These are phyloP conservation scores for Auxenochlorella protothecoides DNA, from an alignment of 139 green algal species.

Conservation along the genomic window DNA sequence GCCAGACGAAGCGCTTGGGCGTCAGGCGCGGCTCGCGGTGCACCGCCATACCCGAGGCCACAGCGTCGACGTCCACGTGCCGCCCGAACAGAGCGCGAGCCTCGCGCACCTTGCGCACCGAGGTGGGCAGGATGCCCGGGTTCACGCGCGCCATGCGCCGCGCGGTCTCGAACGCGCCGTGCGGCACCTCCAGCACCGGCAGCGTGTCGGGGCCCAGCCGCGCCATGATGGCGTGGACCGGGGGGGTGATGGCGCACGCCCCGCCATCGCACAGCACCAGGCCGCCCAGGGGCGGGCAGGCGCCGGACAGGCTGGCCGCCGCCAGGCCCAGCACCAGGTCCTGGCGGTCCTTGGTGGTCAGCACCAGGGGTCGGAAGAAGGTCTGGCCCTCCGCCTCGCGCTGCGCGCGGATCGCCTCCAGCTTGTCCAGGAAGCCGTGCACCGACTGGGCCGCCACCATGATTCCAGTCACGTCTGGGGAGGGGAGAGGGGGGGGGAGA, in stretches of 20 bases:
- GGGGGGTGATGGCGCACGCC: background rate
- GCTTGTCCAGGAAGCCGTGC: constrained; percentile 38
- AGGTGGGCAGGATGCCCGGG: constrained; percentile 50
- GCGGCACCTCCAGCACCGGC: constrained; percentile 35
- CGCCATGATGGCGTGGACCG: constrained; percentile 9
- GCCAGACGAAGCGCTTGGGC: constrained; percentile 71
- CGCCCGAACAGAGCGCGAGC: constrained; percentile 40
- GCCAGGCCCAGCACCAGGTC: constrained; percentile 37
- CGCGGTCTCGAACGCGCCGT: constrained; percentile 21
- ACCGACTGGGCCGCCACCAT: constrained; percentile 36
- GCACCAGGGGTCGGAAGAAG: constrained; percentile 21
- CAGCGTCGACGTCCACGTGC: constrained; percentile 40
- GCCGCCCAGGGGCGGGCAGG: constrained; percentile 45
- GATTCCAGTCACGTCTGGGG: constrained; percentile 26
- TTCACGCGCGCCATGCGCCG: constrained; percentile 15
- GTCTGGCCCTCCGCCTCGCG: constrained; percentile 6
- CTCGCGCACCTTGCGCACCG: constrained; percentile 60
- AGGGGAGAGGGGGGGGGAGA: background rate
- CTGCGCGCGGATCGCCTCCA: constrained; percentile 9
- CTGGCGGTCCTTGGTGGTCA: constrained; percentile 38
- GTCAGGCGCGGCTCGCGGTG: constrained; percentile 38
- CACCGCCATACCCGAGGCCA: constrained; percentile 18
- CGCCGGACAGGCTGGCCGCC: constrained; percentile 24
- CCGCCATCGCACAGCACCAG: constrained; percentile 41
- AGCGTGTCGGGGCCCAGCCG: constrained; percentile 17